Percentiles rank a stretch among this genome's conserved stretches.
Conservation (phyloP, 805 yeast species). For the Teunomyces pallodes region DNA sequence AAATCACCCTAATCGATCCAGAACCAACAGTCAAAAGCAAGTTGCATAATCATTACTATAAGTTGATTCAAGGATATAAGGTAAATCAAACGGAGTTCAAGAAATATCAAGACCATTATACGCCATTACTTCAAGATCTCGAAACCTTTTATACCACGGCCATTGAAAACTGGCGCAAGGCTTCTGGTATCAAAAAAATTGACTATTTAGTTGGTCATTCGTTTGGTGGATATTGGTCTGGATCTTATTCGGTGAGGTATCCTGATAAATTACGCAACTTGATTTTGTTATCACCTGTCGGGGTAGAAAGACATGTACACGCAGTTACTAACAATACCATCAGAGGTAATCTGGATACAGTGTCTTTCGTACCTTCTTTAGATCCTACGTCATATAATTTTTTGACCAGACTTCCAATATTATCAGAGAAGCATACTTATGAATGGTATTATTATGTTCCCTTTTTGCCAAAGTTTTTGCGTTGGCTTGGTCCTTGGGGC, state of each 20-base stretch:
- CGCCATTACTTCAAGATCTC: slow-evolving; percentile 40
- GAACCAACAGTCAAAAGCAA: slow-evolving; percentile 23
- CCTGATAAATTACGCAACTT: slow-evolving; percentile 54
- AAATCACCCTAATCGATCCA: slow-evolving; percentile 24
- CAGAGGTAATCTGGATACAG: slow-evolving; percentile 3
- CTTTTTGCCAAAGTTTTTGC: slow-evolving; percentile 48
- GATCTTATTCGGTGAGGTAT: slow-evolving; percentile 57
- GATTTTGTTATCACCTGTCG: slow-evolving; percentile 71
- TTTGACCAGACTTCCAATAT: slow-evolving; percentile 45
- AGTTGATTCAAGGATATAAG: slow-evolving; percentile 35
- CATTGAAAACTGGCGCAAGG: slow-evolving; percentile 63
- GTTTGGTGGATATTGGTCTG: slow-evolving; percentile 72
- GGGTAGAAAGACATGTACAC: slow-evolving; percentile 67
- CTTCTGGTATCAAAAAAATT: slow-evolving; percentile 48
- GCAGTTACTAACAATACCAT: slow-evolving; percentile 48
- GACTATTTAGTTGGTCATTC: slow-evolving; percentile 73
- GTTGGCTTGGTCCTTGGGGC: slow-evolving; percentile 46
- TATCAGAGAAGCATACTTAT: slow-evolving; percentile 26
- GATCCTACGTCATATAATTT: slow-evolving; percentile 46
- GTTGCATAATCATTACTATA: slow-evolving; percentile 38
- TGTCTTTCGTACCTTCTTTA: slow-evolving; percentile 31
- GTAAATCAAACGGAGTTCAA: slow-evolving; percentile 24
- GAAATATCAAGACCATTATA: slow-evolving; percentile 33
- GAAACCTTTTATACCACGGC: slow-evolving; percentile 58
- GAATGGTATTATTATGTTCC: slow-evolving; percentile 42